Evolutionary conservation across 352 stramenopile species (phyloP).

Genomic region (Globisporangium irregulare): DNA sequence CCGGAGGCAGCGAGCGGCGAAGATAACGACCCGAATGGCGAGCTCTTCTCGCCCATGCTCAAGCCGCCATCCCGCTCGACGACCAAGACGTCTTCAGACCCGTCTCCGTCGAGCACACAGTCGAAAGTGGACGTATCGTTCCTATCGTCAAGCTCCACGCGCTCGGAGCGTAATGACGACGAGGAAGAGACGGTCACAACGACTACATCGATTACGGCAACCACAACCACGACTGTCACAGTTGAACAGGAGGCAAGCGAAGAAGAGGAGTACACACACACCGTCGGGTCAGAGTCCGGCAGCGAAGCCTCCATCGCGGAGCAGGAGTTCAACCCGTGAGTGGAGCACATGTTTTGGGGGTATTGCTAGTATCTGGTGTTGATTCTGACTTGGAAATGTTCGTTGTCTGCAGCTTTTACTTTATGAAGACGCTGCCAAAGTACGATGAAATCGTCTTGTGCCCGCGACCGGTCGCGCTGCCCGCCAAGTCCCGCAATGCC

Average conservation of each 20-base stretch:
- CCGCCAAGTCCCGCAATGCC: slow-evolving; percentile 43
- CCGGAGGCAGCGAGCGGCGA: slow-evolving; percentile 16
- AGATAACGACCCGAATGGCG: slow-evolving; percentile 33
- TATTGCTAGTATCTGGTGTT: neutral
- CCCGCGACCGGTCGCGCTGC: slow-evolving; percentile 50
- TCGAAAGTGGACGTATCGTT: slow-evolving; percentile 34
- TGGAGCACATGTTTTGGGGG: neutral
- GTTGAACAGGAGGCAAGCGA: slow-evolving; percentile 29
- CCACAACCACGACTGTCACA: slow-evolving; percentile 11
- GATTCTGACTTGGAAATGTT: neutral
- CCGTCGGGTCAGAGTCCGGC: slow-evolving; percentile 19
- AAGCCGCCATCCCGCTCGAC: slow-evolving; percentile 38
- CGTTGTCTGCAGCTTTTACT: slow-evolving; percentile 60
- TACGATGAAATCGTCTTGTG: slow-evolving; percentile 70
- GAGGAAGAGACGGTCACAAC: slow-evolving; percentile 18
- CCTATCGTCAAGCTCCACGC: slow-evolving; percentile 16
- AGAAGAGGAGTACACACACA: slow-evolving; percentile 14
- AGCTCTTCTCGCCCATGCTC: slow-evolving; percentile 74
- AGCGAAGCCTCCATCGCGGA: slow-evolving; percentile 34
- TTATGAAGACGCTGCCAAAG: slow-evolving; percentile 83
- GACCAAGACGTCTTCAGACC: slow-evolving; percentile 32
- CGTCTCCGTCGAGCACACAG: slow-evolving; percentile 31
- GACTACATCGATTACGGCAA: slow-evolving; percentile 13
- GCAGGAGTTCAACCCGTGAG: slow-evolving; percentile 81
- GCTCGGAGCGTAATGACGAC: slow-evolving; percentile 27